Conservation (phyloP, 352 stramenopile genomes). For the Phytophthora melonis region DNA sequence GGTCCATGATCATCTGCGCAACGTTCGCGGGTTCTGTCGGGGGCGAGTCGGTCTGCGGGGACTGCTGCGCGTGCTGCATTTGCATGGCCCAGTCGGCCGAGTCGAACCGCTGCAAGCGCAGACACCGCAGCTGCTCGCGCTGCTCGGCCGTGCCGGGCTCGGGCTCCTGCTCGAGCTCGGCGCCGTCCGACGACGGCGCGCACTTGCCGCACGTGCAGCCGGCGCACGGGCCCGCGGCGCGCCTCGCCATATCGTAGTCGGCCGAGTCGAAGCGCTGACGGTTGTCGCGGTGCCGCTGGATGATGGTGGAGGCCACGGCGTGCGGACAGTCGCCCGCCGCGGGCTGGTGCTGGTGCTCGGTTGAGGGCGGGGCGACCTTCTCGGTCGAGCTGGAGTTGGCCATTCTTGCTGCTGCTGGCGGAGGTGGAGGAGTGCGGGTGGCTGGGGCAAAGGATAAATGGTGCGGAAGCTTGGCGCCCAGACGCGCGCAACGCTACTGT, state of each 20-base stretch:
- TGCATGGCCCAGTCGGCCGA: conserved; percentile 78
- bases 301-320: conserved; percentile 52
- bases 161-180: conserved; percentile 45
- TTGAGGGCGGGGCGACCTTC: conserved; percentile 10
- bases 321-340: conserved; percentile 21
- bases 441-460: conserved; percentile 34
- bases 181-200: conserved; percentile 18
- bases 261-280: conserved; percentile 83
- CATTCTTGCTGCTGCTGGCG: conserved; percentile 9
- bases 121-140: conserved; percentile 57
- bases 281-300: conserved; percentile 59
- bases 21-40: conserved; percentile 33
- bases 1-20: conserved; percentile 68
- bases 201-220: conserved; percentile 39
- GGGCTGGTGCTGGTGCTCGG: conserved; percentile 28
- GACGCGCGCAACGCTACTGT: not conserved
- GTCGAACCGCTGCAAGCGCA: conserved; percentile 77
- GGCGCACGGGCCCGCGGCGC: conserved; percentile 29
- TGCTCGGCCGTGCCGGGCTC: conserved; percentile 40
- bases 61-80: conserved; percentile 26
- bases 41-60: conserved; percentile 9
- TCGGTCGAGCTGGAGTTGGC: conserved; percentile 26
- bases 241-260: conserved; percentile 64
- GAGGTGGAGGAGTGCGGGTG: too few relatives aligned
- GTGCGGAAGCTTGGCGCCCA: not conserved